These are phyloP conservation scores for Arthrobotrys megalospora DNA, from an alignment of 2,329 filamentous ascomycete species.

Conservation along the genomic window DNA sequence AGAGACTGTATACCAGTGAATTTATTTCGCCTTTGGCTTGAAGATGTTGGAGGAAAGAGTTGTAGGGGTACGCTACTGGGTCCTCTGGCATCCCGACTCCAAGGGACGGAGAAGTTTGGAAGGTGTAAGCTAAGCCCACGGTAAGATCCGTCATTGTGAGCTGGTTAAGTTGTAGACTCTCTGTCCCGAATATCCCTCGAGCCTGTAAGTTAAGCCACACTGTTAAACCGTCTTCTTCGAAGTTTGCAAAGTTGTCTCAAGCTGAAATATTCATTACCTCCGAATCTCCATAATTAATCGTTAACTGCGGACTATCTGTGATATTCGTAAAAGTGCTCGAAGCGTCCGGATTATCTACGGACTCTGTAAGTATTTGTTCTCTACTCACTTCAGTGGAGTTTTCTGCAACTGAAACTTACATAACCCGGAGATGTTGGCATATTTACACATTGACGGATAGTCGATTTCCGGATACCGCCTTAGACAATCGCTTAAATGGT, in stretches of 20 bases:
- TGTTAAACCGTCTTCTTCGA: background rate
- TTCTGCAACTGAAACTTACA: conserved; percentile 24
- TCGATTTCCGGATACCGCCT: conserved; percentile 38
- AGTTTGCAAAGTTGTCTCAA: background rate
- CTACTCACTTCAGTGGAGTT: background rate
- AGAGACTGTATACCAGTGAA: conserved; percentile 52
- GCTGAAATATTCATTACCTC: conserved; percentile 22
- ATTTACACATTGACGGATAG: conserved; percentile 38
- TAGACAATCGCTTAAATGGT: conserved; percentile 12
- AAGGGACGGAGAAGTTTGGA: conserved; percentile 40
- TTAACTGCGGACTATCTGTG: conserved; percentile 28
- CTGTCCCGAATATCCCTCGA: conserved; percentile 40
- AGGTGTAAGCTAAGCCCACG: conserved; percentile 26
- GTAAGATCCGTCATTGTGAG: conserved; percentile 34
- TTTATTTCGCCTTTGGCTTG: conserved; percentile 38
- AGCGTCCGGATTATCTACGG: conserved; percentile 25
- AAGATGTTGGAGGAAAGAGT: conserved; percentile 39
- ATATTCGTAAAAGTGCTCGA: conserved; percentile 41
- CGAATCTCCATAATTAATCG: conserved; percentile 27
- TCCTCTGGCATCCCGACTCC: conserved; percentile 44
- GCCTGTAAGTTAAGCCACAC: background rate
- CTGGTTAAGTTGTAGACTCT: conserved; percentile 40
- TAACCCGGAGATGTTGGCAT: conserved; percentile 43
- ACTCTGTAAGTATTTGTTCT: background rate
- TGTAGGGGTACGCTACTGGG: conserved; percentile 23